Base-by-base conservation (phyloP, 139 green algal genomes). In the Auxenochlorella protothecoides region DNA sequence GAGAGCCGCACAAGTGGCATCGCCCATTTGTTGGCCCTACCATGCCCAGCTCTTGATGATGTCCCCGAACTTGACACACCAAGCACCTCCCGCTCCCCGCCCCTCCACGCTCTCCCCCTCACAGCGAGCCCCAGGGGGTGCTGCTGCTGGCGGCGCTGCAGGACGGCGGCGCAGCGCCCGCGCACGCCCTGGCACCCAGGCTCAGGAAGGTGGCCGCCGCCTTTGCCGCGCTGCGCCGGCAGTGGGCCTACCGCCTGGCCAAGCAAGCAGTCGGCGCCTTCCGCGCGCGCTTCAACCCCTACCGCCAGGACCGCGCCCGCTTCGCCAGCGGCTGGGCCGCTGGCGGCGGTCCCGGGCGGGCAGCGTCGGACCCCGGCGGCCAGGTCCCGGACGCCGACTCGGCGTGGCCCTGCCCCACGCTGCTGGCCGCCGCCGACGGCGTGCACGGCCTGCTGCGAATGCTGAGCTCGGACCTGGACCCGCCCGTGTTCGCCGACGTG, bases 161-260 rank as follows among this genome's bases (percentile, higher is more conserved):
- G 54, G 70, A 72, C 6, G 54, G 54, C n/a, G 52, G 52, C 0
- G 15, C 65, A 44, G 55, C 54, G 27, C 27, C 27, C 27, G 27
- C 1, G 27, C 27, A 44, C 27, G 27, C 27, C 27, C 27, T 44
- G 27, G 27, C 27, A 1, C 27, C 27, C 27, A 44, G 27, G 27
- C 27, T 44, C 44, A n/a, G 60, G 11, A 71, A 10, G 5, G 5
- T 85, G 63, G 79, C 83, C 5, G 73, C 60, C 3, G 71, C 72
- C 5, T 68, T 76, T n/a, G 69, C 14, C 5, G 51, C 70, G 6
- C 78, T 88, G 60, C 71, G 72, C 69, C 69, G 72, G 11, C 78
- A 84, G 76, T 87, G 78, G 81, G 59, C 76, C 11, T 80, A 84
- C 66, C 82, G 81, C 55, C 72, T 88, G 15, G 81, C 81, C 54